Percentiles rank a stretch among this genome's conserved stretches.
phyloP scores from a whole-genome alignment of 176 grass and related monocot genomes.

The Paspalum vaginatum region DNA sequence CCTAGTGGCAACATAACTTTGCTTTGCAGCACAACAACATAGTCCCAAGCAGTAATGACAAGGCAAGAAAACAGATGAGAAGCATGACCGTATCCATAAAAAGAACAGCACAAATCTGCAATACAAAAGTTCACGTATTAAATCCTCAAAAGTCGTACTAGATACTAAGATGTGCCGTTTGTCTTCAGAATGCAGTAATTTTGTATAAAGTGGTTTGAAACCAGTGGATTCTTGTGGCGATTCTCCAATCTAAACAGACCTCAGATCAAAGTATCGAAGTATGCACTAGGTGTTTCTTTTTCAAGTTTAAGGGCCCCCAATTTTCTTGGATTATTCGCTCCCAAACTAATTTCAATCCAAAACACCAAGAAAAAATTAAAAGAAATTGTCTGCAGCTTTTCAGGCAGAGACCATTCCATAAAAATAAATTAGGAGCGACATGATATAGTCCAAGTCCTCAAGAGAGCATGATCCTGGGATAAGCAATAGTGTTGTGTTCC shows the following conservation, averaged over 20 bases:
- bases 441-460: too few relatives aligned
- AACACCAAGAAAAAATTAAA: background rate
- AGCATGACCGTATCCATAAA: background rate
- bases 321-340: background rate
- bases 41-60: constrained; percentile 15
- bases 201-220: too few relatives aligned
- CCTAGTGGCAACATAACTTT: background rate
- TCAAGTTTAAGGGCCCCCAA: background rate
- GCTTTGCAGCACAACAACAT: background rate
- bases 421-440: background rate
- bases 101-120: background rate
- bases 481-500: background rate
- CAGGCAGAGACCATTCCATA: background rate
- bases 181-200: background rate
- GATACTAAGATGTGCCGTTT: background rate
- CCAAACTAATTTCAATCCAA: background rate
- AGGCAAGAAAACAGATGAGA: background rate
- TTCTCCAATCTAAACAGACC: background rate
- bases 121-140: background rate
- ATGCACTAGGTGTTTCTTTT: background rate
- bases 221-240: background rate
- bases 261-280: background rate
- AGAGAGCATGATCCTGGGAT: background rate
- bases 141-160: background rate
- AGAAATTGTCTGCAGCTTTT: background rate